Conservation (phyloP, 805 yeast species). For the Yarrowia sp. region DNA sequence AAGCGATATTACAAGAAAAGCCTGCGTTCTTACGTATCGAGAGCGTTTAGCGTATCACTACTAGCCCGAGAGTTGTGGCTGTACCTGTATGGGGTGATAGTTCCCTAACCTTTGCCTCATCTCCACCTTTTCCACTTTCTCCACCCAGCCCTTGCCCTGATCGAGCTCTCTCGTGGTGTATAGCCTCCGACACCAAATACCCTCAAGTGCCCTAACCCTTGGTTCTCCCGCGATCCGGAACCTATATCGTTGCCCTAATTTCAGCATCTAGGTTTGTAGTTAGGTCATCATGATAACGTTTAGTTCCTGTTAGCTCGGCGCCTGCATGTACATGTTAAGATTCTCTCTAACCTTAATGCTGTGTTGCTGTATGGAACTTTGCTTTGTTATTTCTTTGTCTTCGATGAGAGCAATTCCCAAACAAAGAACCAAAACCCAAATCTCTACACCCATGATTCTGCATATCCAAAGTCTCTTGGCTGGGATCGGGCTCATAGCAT, state of each 20-base stretch:
- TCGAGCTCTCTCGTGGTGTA: not conserved
- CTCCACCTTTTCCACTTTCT: not conserved
- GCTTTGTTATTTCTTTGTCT: conserved; percentile 19
- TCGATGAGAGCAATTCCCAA: conserved; percentile 19
- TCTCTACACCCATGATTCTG: conserved; percentile 2
- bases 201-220: not conserved
- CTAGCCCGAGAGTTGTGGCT: too few relatives aligned
- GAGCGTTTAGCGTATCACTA: too few relatives aligned
- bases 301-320: not conserved
- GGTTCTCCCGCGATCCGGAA: conserved; percentile 15
- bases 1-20: too few relatives aligned
- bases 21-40: too few relatives aligned
- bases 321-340: conserved; percentile 8
- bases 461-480: conserved; percentile 16
- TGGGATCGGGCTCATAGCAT: conserved; percentile 1
- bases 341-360: conserved; percentile 5
- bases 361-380: conserved; percentile 25
- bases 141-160: not conserved
- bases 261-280: not conserved
- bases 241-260: conserved; percentile 5
- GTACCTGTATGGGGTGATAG: too few relatives aligned
- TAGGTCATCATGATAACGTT: conserved; percentile 2
- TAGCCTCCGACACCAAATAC: not conserved
- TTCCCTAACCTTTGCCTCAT: too few relatives aligned
- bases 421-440: conserved; percentile 15